phyloP scores from a whole-genome alignment of 176 grass and related monocot genomes.

The Carex scoparia region DNA sequence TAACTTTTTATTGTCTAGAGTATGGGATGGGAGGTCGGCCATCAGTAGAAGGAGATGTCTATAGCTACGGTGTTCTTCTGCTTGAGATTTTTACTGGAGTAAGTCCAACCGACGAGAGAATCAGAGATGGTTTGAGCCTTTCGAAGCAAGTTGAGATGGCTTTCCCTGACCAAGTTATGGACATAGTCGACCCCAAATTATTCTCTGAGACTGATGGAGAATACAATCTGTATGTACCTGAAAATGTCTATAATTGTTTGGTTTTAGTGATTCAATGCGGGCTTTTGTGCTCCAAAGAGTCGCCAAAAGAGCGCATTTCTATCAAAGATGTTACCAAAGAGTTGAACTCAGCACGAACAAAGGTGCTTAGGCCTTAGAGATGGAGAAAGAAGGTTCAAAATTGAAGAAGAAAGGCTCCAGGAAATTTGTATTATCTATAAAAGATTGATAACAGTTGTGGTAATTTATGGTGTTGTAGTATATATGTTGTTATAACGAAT shows the following conservation, averaged over 20 bases:
- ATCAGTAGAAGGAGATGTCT: conserved; percentile 33
- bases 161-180: conserved; percentile 16
- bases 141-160: conserved; percentile 17
- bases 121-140: conserved; percentile 26
- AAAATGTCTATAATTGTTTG: conserved; percentile 10
- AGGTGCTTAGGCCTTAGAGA: not conserved
- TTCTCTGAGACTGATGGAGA: not conserved
- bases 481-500: too few relatives aligned
- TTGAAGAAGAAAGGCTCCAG: not conserved
- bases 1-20: conserved; percentile 6
- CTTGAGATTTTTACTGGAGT: not conserved
- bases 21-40: conserved; percentile 33
- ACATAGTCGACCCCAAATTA: conserved; percentile 27
- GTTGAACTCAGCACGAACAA: conserved; percentile 26
- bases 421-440: not conserved
- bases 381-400: too few relatives aligned
- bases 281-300: conserved; percentile 26
- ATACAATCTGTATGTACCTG: not conserved
- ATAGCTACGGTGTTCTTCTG: conserved; percentile 2
- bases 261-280: conserved; percentile 16
- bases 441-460: not conserved
- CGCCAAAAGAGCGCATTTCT: conserved; percentile 7
- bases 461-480: too few relatives aligned
- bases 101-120: conserved; percentile 26
- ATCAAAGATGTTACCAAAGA: conserved; percentile 24